A percentile compares a stretch with the other conserved stretches of the same genome.
Evolutionary conservation across 2,329 filamentous ascomycete species (phyloP).

Genomic region (Aschersonia sp.): DNA sequence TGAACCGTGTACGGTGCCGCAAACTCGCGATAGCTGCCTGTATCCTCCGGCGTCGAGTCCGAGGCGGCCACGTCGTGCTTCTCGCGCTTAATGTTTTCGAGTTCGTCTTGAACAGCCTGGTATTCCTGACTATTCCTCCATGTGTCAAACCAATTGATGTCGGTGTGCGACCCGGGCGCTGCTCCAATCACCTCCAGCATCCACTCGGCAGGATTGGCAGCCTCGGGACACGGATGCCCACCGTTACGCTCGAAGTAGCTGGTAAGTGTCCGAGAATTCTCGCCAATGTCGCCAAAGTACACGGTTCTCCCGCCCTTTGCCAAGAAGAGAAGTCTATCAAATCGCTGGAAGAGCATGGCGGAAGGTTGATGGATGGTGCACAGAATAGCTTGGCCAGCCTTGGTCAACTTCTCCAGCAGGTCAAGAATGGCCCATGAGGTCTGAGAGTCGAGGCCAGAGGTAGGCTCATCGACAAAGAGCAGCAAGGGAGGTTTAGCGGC

Average conservation of each 20-base stretch:
- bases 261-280: slow-evolving; percentile 52
- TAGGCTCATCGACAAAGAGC: slow-evolving; percentile 89
- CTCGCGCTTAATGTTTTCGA: slow-evolving; percentile 39
- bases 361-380: slow-evolving; percentile 98
- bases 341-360: slow-evolving; percentile 85
- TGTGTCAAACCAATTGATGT: slow-evolving; percentile 50
- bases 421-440: slow-evolving; percentile 88
- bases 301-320: slow-evolving; percentile 63
- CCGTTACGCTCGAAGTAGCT: slow-evolving; percentile 67
- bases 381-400: slow-evolving; percentile 83
- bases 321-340: slow-evolving; percentile 68
- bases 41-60: slow-evolving; percentile 17
- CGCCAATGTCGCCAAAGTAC: slow-evolving; percentile 69
- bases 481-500: slow-evolving; percentile 82
- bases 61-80: slow-evolving; percentile 17
- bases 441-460: slow-evolving; percentile 84
- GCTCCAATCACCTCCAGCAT: slow-evolving; percentile 53
- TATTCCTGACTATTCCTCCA: slow-evolving; percentile 49
- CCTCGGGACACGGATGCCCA: slow-evolving; percentile 45
- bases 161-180: slow-evolving; percentile 46
- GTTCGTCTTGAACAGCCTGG: slow-evolving; percentile 37
- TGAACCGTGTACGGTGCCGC: slow-evolving; percentile 61
- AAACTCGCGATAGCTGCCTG: slow-evolving; percentile 54
- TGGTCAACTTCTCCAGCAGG: slow-evolving; percentile 77
- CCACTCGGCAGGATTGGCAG: slow-evolving; percentile 72